These are phyloP conservation scores for Exophiala calicioides DNA, from an alignment of 2,329 filamentous ascomycete genomes.

Conservation along the genomic window DNA sequence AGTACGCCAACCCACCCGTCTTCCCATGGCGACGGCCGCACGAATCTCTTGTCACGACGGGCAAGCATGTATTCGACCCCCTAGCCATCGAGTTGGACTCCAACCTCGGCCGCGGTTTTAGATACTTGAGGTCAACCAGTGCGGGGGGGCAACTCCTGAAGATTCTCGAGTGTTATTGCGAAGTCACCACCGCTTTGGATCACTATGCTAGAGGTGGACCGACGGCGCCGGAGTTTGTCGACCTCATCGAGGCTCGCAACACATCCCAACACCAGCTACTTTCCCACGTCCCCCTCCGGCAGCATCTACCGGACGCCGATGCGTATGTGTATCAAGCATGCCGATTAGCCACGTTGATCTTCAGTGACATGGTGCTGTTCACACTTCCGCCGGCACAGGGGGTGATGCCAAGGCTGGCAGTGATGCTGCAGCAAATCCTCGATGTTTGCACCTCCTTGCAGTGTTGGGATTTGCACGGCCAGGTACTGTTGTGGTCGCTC, in stretches of 20 bases:
- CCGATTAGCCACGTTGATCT: constrained; percentile 20
- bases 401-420: constrained; percentile 16
- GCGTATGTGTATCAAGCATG: constrained; percentile 14
- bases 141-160: constrained; percentile 10
- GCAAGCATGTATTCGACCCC: constrained; percentile 21
- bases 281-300: constrained; percentile 4
- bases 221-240: constrained; percentile 23
- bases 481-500: constrained; percentile 23
- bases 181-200: constrained; percentile 23
- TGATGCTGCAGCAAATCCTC: constrained; percentile 15
- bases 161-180: constrained; percentile 12
- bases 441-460: constrained; percentile 9
- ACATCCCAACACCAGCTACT: constrained; percentile 20
- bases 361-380: constrained; percentile 25
- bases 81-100: constrained; percentile 21
- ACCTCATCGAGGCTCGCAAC: constrained; percentile 21
- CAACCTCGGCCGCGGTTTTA: constrained; percentile 22
- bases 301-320: constrained; percentile 5
- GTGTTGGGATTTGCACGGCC: constrained; percentile 19
- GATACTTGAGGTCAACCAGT: constrained; percentile 15
- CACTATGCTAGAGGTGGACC: constrained; percentile 20
- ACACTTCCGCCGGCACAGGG: constrained; percentile 19
- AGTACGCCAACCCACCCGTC: constrained; percentile 10
- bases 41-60: constrained; percentile 14
- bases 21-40: constrained; percentile 13